Base-by-base conservation (phyloP, 495 filamentous ascomycete genomes). In the Penicillium simplicissimum region DNA sequence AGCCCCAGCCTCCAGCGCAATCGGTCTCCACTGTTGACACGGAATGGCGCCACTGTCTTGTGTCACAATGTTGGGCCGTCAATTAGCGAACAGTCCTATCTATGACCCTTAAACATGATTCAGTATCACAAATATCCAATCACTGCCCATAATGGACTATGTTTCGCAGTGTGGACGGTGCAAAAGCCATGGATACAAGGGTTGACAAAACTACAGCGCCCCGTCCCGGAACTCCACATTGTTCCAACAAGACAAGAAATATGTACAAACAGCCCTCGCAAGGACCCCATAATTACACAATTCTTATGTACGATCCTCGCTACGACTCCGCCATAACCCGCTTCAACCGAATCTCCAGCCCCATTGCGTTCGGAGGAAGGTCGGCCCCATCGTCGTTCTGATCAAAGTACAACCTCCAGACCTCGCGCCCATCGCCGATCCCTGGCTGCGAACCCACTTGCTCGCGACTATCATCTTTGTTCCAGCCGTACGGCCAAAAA, bases 381-480 rank as follows among this genome's bases (percentile, higher is more conserved):
- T 65, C 53, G 23, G 66, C 68, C 19, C 71, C 71, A 37, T 73
- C 49, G 25, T 73, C 68, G 42, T 71, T 66, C 36, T 62, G 59
- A 49, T 71, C 68, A 35, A 71, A 71, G 60, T 68, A 69, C 61
- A 74, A 53, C 36, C 71, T 57, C 71, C 69, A 74, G 13, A 67
- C 23, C 19, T 63, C 71, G 1, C 54, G 52, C 25, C 67, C 67
- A 42, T 55, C 59, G 47, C 25, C 61, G 48, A 64, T 64, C 45
- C 61, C 64, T 2, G 62, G 48, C 45, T 67, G 59, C 11, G 52
- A 25, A 34, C 67, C 57, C 28, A 37, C 53, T 40, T 58, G 55
- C 15, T 58, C 59, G n/a, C 45, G 58, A n/a, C 10, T 42, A 8
- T 66, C 61, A 55, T 62, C 64, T 28, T n/a, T 66, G 59, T 23